These are phyloP conservation scores for Neofusicoccum ribis DNA, from an alignment of 2,329 filamentous ascomycete species.

Conservation along the genomic window DNA sequence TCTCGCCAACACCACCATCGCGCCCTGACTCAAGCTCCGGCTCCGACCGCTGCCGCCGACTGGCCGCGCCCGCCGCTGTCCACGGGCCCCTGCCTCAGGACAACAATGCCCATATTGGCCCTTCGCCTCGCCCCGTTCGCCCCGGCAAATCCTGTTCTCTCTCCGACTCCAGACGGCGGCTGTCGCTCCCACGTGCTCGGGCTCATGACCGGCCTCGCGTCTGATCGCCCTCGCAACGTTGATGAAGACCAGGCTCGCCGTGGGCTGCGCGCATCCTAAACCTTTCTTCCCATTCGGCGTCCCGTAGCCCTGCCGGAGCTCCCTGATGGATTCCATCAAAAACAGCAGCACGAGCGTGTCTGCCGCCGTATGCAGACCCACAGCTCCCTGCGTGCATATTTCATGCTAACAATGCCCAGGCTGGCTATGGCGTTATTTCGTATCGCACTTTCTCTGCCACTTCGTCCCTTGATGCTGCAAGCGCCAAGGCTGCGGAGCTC, in stretches of 20 bases:
- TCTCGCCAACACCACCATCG: not conserved
- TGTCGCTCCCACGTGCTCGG: not conserved
- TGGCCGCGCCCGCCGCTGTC: not conserved
- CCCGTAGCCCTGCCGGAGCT: conserved; percentile 14
- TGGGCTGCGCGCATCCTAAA: conserved; percentile 12
- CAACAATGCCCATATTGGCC: conserved; percentile 13
- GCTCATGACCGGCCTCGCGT: conserved; percentile 31
- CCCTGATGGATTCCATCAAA: conserved; percentile 20
- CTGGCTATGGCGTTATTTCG: conserved; percentile 8
- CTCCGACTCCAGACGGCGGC: not conserved
- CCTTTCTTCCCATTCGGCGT: conserved; percentile 18
- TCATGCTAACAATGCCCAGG: not conserved
- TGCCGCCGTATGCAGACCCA: conserved; percentile 3
- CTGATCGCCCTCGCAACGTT: conserved; percentile 38
- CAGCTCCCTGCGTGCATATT: not conserved
- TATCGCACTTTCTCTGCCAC: conserved; percentile 12
- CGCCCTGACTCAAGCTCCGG: conserved; percentile 2
- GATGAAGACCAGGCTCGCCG: conserved; percentile 19
- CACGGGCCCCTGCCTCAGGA: not conserved
- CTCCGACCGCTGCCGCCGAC: not conserved
- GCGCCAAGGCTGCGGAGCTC: not conserved
- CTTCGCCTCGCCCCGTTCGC: not conserved
- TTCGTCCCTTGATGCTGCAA: not conserved
- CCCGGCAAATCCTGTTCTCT: not conserved
- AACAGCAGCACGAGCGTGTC: conserved; percentile 13